Evolutionary conservation across 2,329 filamentous ascomycete genomes (phyloP), one percentile per base, ranked within the genome.

Genomic region (Colletotrichum sp.): DNA sequence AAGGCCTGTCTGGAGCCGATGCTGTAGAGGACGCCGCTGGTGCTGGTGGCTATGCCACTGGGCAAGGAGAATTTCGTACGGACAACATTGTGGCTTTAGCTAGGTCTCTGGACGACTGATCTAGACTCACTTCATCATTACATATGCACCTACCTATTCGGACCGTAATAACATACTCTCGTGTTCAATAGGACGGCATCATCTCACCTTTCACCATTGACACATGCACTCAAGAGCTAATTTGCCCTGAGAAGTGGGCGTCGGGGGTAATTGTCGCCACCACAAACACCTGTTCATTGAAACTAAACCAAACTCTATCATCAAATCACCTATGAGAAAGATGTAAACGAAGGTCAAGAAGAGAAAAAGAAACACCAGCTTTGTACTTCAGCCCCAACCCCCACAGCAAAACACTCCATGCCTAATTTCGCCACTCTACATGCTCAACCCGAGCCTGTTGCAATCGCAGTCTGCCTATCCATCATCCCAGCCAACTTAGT

Each of bases 341-440:
- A 64, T 69, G 63, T 69, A 64, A 76, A 73, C 9, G 73, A 76
- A 73, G 15, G 73, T 73, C 63, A 73, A 73, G 73, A 76, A 76
- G 44, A 39, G 73, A 73, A 76, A 36, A 32, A 62, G 32, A 62
- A 30, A 28, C 15, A n/a, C 18, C 39, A 52, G 21, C 44, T 76
- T 76, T 76, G 57, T 76, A 73, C 63, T 69, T 28, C 55, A 39
- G n/a, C 70, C n/a, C 13, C 36, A 12, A 15, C 7, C 30, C 24
- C 9, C 2, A 4, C 18, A n/a, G 7, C 3, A 16, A n/a, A 6
- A 36, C n/a, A 68, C 32, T 28, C 28, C 2, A 32, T 36, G 16
- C 8, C 9, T 26, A 32, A 26, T 32, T 15, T 21, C 4, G 18
- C 1, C 59, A 5, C 6, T 62, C 59, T 62, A 36, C 30, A 34